Base-by-base conservation (phyloP, 2,329 filamentous ascomycete species). In the Drechslerella dactyloides region DNA sequence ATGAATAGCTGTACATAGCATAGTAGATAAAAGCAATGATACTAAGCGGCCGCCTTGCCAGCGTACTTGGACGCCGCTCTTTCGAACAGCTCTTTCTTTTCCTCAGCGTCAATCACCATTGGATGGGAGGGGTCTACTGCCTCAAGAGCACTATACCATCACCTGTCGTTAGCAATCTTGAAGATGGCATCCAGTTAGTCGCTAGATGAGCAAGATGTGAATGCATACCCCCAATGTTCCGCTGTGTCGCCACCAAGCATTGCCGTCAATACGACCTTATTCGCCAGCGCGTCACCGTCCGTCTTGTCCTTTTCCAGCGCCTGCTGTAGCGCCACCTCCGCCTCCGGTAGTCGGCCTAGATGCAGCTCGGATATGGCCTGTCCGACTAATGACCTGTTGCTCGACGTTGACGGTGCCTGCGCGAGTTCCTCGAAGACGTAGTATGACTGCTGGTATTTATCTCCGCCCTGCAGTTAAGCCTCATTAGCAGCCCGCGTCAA, bases 341-440 rank as follows among this genome's bases (percentile, higher is more conserved):
- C 91, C 83, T 97, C 94, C 73, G 94, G 91, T 44, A 90, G 82
- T 54, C 94, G 87, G 56, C 92, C 93, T 27, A 97, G 87, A 78
- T 97, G 94, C 59, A 97, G 82, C 80, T 99, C 93, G 23, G 91
- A 89, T 24, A 97, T 87, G 24, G 93, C 93, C 82, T 97, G 94
- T 19, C 91, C 89, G 72, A 96, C 87, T 62, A 97, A 85, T 17
- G 87, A 89, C 75, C 88, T 84, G 58, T 88, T 84, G 15, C 90
- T 90, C 54, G 91, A 88, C 17, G 90, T 92, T 33, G 90, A 87
- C 1, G 92, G 89, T 27, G 90, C 89, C 78, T 96, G 91, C 2
- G 94, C 93, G 54, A 97, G 86, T 81, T 99, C 94, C 81, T 97
- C 93, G 78, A 91, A 97, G 73, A 97, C 93, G 83, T 99, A 97